These are phyloP conservation scores for Lagenidium giganteum DNA, from an alignment of 352 stramenopile genomes.

Conservation along the genomic window DNA sequence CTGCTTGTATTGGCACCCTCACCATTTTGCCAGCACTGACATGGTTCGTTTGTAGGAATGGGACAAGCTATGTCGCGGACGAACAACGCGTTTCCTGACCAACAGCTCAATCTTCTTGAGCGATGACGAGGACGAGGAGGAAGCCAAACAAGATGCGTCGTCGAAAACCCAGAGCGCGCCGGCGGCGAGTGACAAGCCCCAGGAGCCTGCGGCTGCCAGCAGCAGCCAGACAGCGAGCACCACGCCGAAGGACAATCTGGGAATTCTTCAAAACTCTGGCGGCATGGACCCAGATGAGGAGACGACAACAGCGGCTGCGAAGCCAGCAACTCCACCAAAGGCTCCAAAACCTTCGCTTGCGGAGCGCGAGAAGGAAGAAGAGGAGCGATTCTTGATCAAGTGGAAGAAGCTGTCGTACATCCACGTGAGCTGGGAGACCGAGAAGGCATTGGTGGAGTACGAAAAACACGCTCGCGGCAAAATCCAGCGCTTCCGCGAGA, in stretches of 20 bases:
- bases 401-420: conserved; percentile 89
- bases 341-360: too few species aligned
- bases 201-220: too few species aligned
- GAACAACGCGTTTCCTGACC: conserved; percentile 70
- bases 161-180: too few species aligned
- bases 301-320: conserved; percentile 2
- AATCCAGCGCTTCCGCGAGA: conserved; percentile 83
- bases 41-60: conserved; percentile 29
- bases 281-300: too few species aligned
- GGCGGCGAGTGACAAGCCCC: too few species aligned
- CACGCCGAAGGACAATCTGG: too few species aligned
- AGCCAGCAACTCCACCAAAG: neutral
- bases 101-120: conserved; percentile 81
- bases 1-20: too few species aligned
- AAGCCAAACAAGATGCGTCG: too few species aligned
- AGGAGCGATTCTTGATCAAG: conserved; percentile 88
- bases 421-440: conserved; percentile 88
- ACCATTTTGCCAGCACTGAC: conserved; percentile 2
- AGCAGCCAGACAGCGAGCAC: too few species aligned
- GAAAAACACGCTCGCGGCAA: conserved; percentile 85
- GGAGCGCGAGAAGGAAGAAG: conserved; percentile 29
- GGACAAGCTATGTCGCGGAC: conserved; percentile 65
- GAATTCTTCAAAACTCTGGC: too few species aligned
- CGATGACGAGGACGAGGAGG: conserved; percentile 37
- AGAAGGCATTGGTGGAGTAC: conserved; percentile 73